phyloP scores from a whole-genome alignment of 768 basidiomycete species.

The Ramaria rubella region DNA sequence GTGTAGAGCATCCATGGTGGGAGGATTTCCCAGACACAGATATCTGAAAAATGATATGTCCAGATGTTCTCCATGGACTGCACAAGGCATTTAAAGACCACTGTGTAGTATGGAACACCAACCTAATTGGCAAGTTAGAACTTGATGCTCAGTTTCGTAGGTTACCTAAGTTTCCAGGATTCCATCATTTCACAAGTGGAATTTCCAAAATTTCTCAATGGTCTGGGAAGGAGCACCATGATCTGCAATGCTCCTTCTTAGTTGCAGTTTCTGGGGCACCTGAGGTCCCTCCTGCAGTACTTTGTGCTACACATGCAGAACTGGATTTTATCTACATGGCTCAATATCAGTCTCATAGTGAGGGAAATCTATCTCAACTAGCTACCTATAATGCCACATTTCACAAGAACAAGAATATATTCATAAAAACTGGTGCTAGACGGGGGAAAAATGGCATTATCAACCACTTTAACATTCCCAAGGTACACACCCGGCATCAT shows the following conservation, averaged over 20 bases:
- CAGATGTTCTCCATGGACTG: neutral
- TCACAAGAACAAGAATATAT: conserved; percentile 32
- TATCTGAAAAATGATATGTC: conserved; percentile 1
- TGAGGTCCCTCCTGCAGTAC: neutral
- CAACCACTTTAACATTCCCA: conserved; percentile 36
- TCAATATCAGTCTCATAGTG: conserved; percentile 28
- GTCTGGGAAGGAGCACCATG: conserved; percentile 35
- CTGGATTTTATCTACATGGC: conserved; percentile 36
- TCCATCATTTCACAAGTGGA: conserved; percentile 38
- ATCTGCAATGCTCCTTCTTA: neutral
- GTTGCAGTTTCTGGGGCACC: conserved; percentile 1
- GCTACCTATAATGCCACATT: conserved; percentile 25
- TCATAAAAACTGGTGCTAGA: conserved; percentile 29
- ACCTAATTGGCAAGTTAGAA: conserved; percentile 21
- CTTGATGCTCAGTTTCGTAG: conserved; percentile 31
- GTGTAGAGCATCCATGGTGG: conserved; percentile 12
- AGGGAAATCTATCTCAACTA: conserved; percentile 24
- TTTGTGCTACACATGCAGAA: conserved; percentile 22
- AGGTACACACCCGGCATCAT: conserved; percentile 34
- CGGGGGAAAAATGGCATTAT: conserved; percentile 8
- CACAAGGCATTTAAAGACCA: no score
- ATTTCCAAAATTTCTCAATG: conserved; percentile 36
- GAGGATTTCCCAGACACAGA: conserved; percentile 8
- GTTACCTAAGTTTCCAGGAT: conserved; percentile 25
- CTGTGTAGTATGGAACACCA: conserved; percentile 18